phyloP scores from a whole-genome alignment of 495 filamentous ascomycete species.

The Penicillium taxi region DNA sequence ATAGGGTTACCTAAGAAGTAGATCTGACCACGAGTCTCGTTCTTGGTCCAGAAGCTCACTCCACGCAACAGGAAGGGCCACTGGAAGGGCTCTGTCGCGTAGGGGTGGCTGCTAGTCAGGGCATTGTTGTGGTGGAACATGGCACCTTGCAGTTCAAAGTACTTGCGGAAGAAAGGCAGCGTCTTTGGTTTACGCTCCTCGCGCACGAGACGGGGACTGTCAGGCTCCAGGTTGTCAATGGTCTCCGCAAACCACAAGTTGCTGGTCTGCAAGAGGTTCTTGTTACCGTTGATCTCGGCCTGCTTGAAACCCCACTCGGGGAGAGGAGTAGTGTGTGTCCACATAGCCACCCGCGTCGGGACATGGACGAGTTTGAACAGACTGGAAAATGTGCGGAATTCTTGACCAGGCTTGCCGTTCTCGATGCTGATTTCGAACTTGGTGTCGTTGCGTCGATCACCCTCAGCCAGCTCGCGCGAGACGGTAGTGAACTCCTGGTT shows the following conservation, averaged over 20 bases:
- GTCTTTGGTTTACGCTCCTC: constrained; percentile 69
- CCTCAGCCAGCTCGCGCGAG: constrained; percentile 59
- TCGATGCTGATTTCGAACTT: constrained; percentile 91
- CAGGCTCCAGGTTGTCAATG: constrained; percentile 66
- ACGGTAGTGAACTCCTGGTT: constrained; percentile 98
- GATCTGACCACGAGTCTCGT: constrained; percentile 91
- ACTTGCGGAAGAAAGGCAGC: constrained; percentile 85
- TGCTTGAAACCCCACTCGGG: constrained; percentile 97
- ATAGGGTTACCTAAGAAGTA: constrained; percentile 97
- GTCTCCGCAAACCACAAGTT: constrained; percentile 94
- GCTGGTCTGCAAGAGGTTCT: constrained; percentile 80
- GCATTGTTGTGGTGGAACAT: constrained; percentile 99
- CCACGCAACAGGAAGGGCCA: constrained; percentile 96
- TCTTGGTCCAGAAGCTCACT: constrained; percentile 99
- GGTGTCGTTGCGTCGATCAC: constrained; percentile 79
- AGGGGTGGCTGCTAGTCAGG: constrained; percentile 91
- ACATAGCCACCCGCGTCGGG: constrained; percentile 95
- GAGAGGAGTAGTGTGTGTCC: constrained; percentile 88
- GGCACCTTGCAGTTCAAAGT: constrained; percentile 90
- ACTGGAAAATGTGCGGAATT: constrained; percentile 80
- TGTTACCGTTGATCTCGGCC: constrained; percentile 98
- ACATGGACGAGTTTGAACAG: constrained; percentile 93
- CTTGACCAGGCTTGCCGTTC: constrained; percentile 68
- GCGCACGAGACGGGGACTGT: constrained; percentile 60
- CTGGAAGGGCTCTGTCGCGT: constrained; percentile 87